phyloP scores from a whole-genome alignment of 805 yeast genomes.

The Isabelozyma rhagii region DNA sequence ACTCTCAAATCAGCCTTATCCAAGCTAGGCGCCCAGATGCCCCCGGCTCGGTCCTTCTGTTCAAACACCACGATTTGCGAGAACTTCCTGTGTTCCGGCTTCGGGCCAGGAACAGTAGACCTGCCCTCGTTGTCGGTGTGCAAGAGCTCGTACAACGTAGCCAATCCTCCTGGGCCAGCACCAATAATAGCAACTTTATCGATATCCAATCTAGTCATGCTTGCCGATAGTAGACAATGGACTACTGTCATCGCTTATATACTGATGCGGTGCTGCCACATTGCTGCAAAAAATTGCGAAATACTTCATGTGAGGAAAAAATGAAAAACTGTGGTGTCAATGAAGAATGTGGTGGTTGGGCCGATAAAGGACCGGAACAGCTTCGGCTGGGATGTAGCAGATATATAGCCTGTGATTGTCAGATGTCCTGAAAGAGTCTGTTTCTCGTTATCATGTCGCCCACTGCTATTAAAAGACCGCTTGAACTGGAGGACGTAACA shows the following conservation, averaged over 20 bases:
- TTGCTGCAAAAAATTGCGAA: not conserved
- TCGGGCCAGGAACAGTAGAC: constrained; percentile 15
- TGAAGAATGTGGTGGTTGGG: not conserved
- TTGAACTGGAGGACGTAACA: not conserved
- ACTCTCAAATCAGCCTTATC: constrained; percentile 16
- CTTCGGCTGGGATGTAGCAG: not conserved
- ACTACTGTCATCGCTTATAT: not conserved
- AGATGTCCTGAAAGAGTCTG: not conserved
- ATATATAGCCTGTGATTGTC: not conserved
- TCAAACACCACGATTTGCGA: constrained; percentile 42
- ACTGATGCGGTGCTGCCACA: not conserved
- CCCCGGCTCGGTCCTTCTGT: constrained; percentile 41
- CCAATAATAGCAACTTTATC: constrained; percentile 24
- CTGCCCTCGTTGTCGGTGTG: constrained; percentile 26
- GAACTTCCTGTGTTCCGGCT: constrained; percentile 19
- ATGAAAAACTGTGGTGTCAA: not conserved
- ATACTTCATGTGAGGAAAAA: too few species aligned
- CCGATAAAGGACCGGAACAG: not conserved
- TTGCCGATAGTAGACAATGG: not conserved
- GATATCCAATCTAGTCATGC: constrained; percentile 12
- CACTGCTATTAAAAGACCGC: not conserved
- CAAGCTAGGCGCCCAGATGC: constrained; percentile 38
- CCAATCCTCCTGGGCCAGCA: constrained; percentile 33
- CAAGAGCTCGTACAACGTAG: constrained; percentile 27
- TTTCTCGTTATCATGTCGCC: not conserved